These are phyloP conservation scores for Primulina eburnea DNA, from an alignment of 257 asterid species.

Conservation along the genomic window DNA sequence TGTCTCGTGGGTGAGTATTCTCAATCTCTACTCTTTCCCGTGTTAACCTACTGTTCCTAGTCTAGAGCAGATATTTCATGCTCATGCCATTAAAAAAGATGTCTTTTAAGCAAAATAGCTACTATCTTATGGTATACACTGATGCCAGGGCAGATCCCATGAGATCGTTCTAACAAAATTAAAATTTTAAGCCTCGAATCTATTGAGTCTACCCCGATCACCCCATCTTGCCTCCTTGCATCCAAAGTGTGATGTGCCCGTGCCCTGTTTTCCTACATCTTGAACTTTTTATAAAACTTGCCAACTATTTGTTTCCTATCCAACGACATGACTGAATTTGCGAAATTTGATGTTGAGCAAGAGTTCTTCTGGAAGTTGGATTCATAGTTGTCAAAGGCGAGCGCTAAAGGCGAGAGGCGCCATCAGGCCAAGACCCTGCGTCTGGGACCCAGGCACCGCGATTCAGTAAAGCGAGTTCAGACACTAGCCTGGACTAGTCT, in stretches of 20 bases:
- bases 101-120: not conserved
- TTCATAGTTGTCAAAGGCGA: no score
- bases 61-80: not conserved
- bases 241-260: not conserved
- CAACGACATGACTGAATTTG: not conserved
- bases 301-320: not conserved
- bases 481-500: no score
- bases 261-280: no score
- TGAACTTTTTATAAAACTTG: no score
- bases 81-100: not conserved
- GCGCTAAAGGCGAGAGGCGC: no score
- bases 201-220: not conserved
- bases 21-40: not conserved
- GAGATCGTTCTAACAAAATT: no score
- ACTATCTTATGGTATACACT: no score
- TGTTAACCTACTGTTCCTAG: not conserved
- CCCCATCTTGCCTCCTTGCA: not conserved
- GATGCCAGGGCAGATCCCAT: no score
- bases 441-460: no score
- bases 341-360: not conserved
- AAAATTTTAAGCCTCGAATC: not conserved
- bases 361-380: not conserved
- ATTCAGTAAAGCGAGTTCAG: no score
- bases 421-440: no score
- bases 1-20: conserved; percentile 60